phyloP scores from a whole-genome alignment of 1,139 yeast genomes.

The Lodderomyces jiufengensis region DNA sequence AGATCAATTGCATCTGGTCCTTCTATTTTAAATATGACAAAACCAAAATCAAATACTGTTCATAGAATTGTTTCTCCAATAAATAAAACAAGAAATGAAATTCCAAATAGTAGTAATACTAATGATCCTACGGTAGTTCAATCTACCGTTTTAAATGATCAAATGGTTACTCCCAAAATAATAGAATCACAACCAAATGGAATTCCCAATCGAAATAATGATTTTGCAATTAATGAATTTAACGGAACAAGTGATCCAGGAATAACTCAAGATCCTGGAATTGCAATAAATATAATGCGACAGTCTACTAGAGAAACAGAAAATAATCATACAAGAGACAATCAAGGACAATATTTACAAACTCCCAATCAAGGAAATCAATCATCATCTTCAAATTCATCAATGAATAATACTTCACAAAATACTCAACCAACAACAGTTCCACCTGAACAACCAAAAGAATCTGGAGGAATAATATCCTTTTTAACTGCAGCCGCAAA shows the following conservation, averaged over 20 bases:
- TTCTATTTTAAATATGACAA: slow-evolving; percentile 4
- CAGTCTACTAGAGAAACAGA: neutral
- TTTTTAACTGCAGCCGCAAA: slow-evolving; percentile 29
- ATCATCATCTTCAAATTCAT: slow-evolving; percentile 1
- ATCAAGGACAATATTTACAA: neutral
- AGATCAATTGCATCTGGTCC: slow-evolving; percentile 6
- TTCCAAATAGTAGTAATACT: too few species aligned
- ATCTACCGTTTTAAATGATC: too few species aligned
- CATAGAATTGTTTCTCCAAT: slow-evolving; percentile 2
- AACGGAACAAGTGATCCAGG: neutral
- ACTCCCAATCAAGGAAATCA: neutral
- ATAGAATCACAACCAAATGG: too few species aligned
- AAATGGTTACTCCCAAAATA: too few species aligned
- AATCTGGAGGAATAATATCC: slow-evolving; percentile 23
- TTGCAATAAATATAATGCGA: slow-evolving; percentile 4
- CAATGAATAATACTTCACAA: slow-evolving; percentile 1
- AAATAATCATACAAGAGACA: neutral
- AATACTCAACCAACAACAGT: slow-evolving; percentile 1
- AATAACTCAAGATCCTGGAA: slow-evolving; percentile 4
- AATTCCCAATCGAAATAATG: too few species aligned
- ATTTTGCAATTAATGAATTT: too few species aligned
- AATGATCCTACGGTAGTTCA: too few species aligned
- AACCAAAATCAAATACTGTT: slow-evolving; percentile 1
- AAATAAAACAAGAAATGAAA: neutral
- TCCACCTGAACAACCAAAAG: slow-evolving; percentile 4